phyloP scores from a whole-genome alignment of 129 eudicot genomes.

The Flaveria robusta region DNA sequence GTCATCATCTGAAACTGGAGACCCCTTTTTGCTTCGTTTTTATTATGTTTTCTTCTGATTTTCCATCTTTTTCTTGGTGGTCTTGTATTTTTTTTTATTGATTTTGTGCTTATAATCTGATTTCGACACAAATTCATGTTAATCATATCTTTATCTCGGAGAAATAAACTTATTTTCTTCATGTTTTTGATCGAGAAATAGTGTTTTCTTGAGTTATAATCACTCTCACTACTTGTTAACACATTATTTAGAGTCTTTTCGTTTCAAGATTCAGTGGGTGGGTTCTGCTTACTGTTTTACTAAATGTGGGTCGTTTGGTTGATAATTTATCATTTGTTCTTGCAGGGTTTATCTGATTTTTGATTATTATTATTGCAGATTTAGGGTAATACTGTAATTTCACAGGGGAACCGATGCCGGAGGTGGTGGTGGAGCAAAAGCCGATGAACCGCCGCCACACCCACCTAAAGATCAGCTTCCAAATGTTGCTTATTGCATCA shows the following conservation, averaged over 20 bases:
- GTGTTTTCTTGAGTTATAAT: slow-evolving; percentile 12
- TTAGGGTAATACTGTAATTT: slow-evolving; percentile 31
- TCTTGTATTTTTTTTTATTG: slow-evolving; percentile 22
- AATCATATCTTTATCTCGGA: slow-evolving; percentile 32
- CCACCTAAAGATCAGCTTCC: slow-evolving; percentile 97
- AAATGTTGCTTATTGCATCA: slow-evolving; percentile 84
- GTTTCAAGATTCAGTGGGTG: slow-evolving; percentile 16
- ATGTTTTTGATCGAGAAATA: slow-evolving; percentile 16
- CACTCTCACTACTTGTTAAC: slow-evolving; percentile 24
- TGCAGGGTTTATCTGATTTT: slow-evolving; percentile 39
- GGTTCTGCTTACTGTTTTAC: not conserved
- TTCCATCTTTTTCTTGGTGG: slow-evolving; percentile 29
- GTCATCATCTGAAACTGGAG: not conserved
- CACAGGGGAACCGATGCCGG: slow-evolving; percentile 55
- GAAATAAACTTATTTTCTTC: slow-evolving; percentile 21
- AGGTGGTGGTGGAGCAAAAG: slow-evolving; percentile 69
- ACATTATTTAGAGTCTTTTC: not conserved
- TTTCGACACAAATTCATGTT: slow-evolving; percentile 25
- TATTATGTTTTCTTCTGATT: not conserved
- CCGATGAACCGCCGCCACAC: slow-evolving; percentile 85
- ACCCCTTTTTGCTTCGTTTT: not conserved
- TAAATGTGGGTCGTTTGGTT: slow-evolving; percentile 5
- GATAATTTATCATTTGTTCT: slow-evolving; percentile 4
- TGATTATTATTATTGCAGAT: slow-evolving; percentile 31
- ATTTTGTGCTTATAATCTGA: slow-evolving; percentile 13